phyloP scores from a whole-genome alignment of 257 asterid species.

The Nicotiana noctiflora region DNA sequence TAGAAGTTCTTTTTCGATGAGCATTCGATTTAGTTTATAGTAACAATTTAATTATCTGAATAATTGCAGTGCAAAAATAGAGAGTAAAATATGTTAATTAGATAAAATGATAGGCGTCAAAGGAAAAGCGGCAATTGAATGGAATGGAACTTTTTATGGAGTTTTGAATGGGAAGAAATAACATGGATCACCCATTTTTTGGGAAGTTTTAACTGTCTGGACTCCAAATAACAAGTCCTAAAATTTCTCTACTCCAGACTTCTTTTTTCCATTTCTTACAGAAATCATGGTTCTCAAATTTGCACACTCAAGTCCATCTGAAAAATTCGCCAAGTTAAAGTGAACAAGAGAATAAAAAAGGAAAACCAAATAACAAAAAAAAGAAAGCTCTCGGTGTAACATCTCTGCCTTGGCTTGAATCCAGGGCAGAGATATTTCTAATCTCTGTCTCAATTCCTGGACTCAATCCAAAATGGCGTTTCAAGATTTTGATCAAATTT shows the following conservation, averaged over 20 bases:
- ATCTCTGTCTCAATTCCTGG: conserved; percentile 1
- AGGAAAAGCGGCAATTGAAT: not conserved
- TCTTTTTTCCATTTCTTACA: not conserved
- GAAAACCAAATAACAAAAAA: not conserved
- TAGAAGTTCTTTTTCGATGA: not conserved
- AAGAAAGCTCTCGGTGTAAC: not conserved
- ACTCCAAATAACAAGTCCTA: conserved; percentile 27
- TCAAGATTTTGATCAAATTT: conserved; percentile 86
- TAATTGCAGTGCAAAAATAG: not conserved
- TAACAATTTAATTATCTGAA: not conserved
- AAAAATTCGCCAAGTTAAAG: conserved; percentile 3
- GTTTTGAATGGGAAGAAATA: not conserved
- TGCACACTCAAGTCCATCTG: conserved; percentile 1
- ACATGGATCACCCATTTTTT: conserved; percentile 16
- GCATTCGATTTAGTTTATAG: not conserved
- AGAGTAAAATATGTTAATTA: not conserved
- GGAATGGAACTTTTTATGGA: conserved; percentile 4
- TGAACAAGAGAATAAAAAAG: conserved; percentile 1
- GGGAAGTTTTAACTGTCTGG: conserved; percentile 12
- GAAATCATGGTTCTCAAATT: conserved; percentile 17
- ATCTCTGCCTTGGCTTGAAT: conserved; percentile 70
- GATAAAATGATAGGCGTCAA: not conserved
- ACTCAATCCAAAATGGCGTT: conserved; percentile 51
- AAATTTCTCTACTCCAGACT: conserved; percentile 47
- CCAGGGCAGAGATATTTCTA: conserved; percentile 33